phyloP scores from a whole-genome alignment of 768 basidiomycete species.

The Leccinum olivaceopallidum region DNA sequence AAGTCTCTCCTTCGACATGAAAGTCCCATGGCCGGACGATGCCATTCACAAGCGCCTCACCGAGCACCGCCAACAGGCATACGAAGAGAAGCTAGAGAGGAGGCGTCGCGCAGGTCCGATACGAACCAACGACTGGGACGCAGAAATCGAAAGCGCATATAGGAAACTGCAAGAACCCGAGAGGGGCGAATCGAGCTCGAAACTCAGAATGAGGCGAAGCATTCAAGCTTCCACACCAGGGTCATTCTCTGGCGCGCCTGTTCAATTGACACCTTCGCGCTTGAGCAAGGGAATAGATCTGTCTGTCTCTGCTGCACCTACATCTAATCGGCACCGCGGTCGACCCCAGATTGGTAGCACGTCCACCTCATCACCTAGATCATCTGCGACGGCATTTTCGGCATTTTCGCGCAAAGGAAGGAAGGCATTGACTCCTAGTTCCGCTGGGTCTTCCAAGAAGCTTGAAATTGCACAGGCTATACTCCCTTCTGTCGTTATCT shows the following conservation, averaged over 20 bases:
- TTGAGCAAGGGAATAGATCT: conserved; percentile 12
- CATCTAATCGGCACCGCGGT: conserved; percentile 8
- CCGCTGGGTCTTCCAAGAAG: conserved; percentile 15
- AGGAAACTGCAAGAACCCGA: conserved; percentile 28
- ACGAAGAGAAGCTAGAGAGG: conserved; percentile 42
- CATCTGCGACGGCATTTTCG: neutral
- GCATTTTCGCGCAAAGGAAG: conserved; percentile 9
- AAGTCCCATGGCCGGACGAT: conserved; percentile 40
- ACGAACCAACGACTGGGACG: conserved; percentile 27
- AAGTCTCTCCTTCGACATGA: conserved; percentile 37
- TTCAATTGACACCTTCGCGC: conserved; percentile 6
- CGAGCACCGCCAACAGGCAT: conserved; percentile 44
- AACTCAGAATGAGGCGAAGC: conserved; percentile 23
- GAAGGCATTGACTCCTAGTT: conserved; percentile 8
- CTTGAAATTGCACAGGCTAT: neutral
- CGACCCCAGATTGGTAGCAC: conserved; percentile 6
- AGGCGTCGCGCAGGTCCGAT: conserved; percentile 4
- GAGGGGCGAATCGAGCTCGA: conserved; percentile 23
- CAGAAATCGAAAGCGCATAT: conserved; percentile 25
- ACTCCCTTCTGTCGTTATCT: conserved; percentile 21
- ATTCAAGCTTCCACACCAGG: conserved; percentile 7
- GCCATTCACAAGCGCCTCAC: conserved; percentile 46
- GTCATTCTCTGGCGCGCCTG: conserved; percentile 7
- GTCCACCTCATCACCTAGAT: conserved; percentile 17
- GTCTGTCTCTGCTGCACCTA: conserved; percentile 15